Percentiles rank a stretch among this genome's conserved stretches.
These are phyloP conservation scores for Spirogloea muscicola DNA, from an alignment of 139 green algal species.

Conservation along the genomic window DNA sequence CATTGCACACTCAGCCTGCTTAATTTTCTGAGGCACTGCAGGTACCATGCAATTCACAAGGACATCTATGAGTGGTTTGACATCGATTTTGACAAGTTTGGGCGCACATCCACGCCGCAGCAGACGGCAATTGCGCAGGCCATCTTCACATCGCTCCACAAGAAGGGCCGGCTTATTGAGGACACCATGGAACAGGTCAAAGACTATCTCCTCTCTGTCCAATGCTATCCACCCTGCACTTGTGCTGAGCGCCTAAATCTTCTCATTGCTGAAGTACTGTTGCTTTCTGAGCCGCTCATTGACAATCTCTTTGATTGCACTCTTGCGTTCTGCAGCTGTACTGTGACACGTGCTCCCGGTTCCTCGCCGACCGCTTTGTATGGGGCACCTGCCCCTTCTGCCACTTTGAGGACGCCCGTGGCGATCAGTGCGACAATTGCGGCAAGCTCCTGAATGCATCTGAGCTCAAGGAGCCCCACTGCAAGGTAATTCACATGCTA, in stretches of 20 bases:
- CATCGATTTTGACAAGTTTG: slow-evolving; percentile 93
- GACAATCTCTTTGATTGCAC: not conserved
- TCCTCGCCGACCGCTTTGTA: slow-evolving; percentile 93
- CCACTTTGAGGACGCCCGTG: slow-evolving; percentile 78
- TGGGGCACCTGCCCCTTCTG: slow-evolving; percentile 91
- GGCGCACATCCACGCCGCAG: slow-evolving; percentile 76
- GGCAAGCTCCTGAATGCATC: slow-evolving; percentile 86
- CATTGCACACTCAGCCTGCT: not conserved
- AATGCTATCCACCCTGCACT: not conserved
- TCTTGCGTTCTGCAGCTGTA: slow-evolving; percentile 68
- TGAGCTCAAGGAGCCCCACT: slow-evolving; percentile 86
- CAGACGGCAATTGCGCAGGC: slow-evolving; percentile 70
- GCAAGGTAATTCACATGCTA: too few relatives aligned
- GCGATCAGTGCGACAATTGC: slow-evolving; percentile 90
- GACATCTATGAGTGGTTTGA: slow-evolving; percentile 96
- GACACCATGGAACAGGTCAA: slow-evolving; percentile 49
- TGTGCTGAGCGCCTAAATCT: not conserved
- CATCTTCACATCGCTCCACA: slow-evolving; percentile 40
- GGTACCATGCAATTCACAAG: slow-evolving; percentile 89
- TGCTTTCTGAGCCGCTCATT: not conserved
- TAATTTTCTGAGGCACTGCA: not conserved
- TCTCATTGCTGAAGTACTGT: not conserved
- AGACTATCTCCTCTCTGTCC: not conserved
- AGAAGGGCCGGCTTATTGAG: slow-evolving; percentile 22
- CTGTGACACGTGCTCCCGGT: slow-evolving; percentile 76